These are phyloP conservation scores for Herpetomonas tarakana DNA, from an alignment of 208 protist species.

Conservation along the genomic window DNA sequence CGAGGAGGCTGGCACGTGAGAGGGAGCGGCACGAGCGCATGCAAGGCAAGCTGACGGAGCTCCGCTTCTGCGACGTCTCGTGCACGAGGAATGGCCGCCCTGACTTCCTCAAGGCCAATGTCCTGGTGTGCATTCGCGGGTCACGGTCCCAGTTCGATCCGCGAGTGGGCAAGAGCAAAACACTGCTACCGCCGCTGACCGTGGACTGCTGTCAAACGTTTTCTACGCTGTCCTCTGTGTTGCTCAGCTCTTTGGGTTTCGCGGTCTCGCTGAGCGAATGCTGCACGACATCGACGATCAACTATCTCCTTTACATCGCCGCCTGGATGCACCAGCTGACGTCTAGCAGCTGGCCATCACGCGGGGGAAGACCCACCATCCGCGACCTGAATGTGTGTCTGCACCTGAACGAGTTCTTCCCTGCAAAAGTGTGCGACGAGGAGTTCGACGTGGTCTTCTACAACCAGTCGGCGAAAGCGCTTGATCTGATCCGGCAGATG, in stretches of 20 bases:
- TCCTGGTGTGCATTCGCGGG: slow-evolving; percentile 62
- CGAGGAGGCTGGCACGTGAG: slow-evolving; percentile 34
- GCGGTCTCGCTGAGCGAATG: slow-evolving; percentile 60
- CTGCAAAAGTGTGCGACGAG: slow-evolving; percentile 49
- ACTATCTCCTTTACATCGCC: slow-evolving; percentile 87
- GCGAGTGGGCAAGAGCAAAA: slow-evolving; percentile 34
- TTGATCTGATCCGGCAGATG: slow-evolving; percentile 52
- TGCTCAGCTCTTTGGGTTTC: slow-evolving; percentile 75
- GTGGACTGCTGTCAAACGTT: slow-evolving; percentile 89
- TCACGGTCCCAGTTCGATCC: slow-evolving; percentile 84
- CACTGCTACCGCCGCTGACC: slow-evolving; percentile 66
- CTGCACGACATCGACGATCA: slow-evolving; percentile 64
- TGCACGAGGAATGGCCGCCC: slow-evolving; percentile 21
- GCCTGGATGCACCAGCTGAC: slow-evolving; percentile 88
- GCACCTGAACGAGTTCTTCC: slow-evolving; percentile 72
- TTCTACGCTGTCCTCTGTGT: slow-evolving; percentile 63
- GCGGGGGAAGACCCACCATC: slow-evolving; percentile 64
- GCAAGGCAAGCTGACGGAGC: slow-evolving; percentile 55
- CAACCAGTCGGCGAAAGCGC: slow-evolving; percentile 49
- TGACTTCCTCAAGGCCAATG: slow-evolving; percentile 50
- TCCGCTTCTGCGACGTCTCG: slow-evolving; percentile 58
- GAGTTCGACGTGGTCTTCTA: slow-evolving; percentile 87
- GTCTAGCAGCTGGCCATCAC: slow-evolving; percentile 61
- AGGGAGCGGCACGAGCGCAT: slow-evolving; percentile 53
- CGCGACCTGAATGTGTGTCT: slow-evolving; percentile 77